These are phyloP conservation scores for Boletus sp. DNA, from an alignment of 768 basidiomycete species.

Conservation along the genomic window DNA sequence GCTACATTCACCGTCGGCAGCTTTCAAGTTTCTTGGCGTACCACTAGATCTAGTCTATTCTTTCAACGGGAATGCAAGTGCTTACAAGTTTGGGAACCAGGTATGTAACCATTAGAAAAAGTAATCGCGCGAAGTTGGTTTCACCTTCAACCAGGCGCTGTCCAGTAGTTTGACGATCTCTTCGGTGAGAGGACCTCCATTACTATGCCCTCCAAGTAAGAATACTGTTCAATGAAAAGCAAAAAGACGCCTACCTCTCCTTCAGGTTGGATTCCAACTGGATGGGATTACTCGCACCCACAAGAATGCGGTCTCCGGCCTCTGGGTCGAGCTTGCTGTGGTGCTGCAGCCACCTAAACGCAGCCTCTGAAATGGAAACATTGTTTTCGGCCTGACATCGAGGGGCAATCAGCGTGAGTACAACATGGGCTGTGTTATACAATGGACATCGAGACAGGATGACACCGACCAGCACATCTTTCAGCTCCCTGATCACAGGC, in stretches of 20 bases:
- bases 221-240: neutral
- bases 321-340: constrained; percentile 16
- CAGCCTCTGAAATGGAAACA: constrained; percentile 10
- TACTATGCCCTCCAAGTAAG: neutral
- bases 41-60: too few relatives aligned
- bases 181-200: constrained; percentile 1
- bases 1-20: neutral
- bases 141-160: constrained; percentile 5
- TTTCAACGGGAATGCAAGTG: neutral
- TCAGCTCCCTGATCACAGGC: constrained; percentile 17
- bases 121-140: constrained; percentile 1
- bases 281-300: constrained; percentile 35
- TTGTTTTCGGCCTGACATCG: constrained; percentile 10
- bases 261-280: constrained; percentile 33
- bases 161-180: constrained; percentile 2
- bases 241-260: constrained; percentile 2
- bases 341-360: constrained; percentile 23
- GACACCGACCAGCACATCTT: constrained; percentile 9
- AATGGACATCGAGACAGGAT: too few relatives aligned
- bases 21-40: neutral
- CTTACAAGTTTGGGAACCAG: neutral
- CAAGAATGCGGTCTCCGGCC: constrained; percentile 29
- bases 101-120: neutral
- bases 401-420: neutral
- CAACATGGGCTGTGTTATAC: neutral